Evolutionary conservation across 495 filamentous ascomycete species (phyloP).

Genomic region (Rhizodiscina lignyota): DNA sequence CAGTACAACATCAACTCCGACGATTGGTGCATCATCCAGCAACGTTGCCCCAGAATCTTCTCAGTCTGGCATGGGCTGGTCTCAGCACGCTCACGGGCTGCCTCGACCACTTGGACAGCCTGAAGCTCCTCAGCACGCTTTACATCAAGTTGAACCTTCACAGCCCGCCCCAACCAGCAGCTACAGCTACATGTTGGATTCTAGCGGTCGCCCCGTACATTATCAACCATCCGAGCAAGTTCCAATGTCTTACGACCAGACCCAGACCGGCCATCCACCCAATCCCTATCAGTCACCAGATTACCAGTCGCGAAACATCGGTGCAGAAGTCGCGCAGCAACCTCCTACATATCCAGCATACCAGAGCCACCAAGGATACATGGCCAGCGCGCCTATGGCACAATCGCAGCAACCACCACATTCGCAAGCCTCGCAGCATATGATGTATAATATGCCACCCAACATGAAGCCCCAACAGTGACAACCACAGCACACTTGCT

Average conservation of each 20-base stretch:
- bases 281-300: constrained; percentile 7
- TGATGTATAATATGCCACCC: constrained; percentile 14
- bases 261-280: constrained; percentile 10
- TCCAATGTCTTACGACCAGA: constrained; percentile 7
- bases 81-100: no score
- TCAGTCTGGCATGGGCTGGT: no score
- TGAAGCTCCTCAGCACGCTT: no score
- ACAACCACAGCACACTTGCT: no score
- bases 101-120: no score
- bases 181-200: constrained; percentile 10
- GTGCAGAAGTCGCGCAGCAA: constrained; percentile 5
- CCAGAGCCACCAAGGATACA: background rate
- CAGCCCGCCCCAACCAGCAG: constrained; percentile 4
- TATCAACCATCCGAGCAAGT: constrained; percentile 13
- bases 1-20: constrained; percentile 7
- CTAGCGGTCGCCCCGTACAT: constrained; percentile 10
- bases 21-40: no score
- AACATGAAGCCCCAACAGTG: no score
- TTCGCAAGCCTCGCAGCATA: constrained; percentile 10
- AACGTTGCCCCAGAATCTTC: constrained; percentile 3
- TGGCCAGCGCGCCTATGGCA: constrained; percentile 3
- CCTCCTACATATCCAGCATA: background rate
- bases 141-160: background rate
- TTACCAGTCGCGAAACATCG: constrained; percentile 10
- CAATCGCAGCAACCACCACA: constrained; percentile 4